Evolutionary conservation across 768 basidiomycete species (phyloP).

Genomic region (Russula ochroleuca): DNA sequence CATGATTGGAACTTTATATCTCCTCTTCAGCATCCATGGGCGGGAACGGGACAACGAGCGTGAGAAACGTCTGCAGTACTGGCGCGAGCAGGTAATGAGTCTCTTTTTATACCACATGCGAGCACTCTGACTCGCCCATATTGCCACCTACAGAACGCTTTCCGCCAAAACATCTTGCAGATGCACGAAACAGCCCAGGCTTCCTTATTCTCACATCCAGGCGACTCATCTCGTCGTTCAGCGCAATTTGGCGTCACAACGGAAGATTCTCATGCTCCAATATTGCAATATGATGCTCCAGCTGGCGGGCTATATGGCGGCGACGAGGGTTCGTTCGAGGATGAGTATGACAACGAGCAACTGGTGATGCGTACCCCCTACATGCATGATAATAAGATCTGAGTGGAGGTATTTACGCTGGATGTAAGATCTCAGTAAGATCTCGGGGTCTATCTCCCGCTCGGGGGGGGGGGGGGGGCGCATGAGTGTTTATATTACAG

Average conservation of each 20-base stretch:
- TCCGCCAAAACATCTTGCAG: constrained; percentile 74
- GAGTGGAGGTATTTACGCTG: not conserved
- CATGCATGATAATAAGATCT: constrained; percentile 21
- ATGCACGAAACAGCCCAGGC: constrained; percentile 72
- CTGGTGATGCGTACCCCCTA: constrained; percentile 36
- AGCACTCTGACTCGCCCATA: constrained; percentile 3
- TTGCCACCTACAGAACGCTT: constrained; percentile 50
- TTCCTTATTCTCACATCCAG: constrained; percentile 46
- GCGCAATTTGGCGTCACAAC: constrained; percentile 44
- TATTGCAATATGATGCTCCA: constrained; percentile 42
- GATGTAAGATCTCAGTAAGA: not conserved
- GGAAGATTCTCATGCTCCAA: constrained; percentile 54
- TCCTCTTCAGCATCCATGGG: constrained; percentile 66
- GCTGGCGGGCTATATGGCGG: constrained; percentile 50
- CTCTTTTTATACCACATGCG: not conserved
- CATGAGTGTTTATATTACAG: not conserved
- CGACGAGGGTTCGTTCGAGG: constrained; percentile 39
- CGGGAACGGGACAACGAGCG: constrained; percentile 71
- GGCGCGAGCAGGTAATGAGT: constrained; percentile 70
- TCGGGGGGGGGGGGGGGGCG: not conserved
- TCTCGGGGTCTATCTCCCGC: not conserved
- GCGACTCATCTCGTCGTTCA: constrained; percentile 44
- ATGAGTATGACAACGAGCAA: constrained; percentile 45
- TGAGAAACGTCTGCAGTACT: constrained; percentile 82
- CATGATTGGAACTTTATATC: constrained; percentile 65